A percentile compares a stretch with the other conserved stretches of the same genome.
phyloP scores from a whole-genome alignment of 2,329 filamentous ascomycete species.

The Trichocomaceae sp. region DNA sequence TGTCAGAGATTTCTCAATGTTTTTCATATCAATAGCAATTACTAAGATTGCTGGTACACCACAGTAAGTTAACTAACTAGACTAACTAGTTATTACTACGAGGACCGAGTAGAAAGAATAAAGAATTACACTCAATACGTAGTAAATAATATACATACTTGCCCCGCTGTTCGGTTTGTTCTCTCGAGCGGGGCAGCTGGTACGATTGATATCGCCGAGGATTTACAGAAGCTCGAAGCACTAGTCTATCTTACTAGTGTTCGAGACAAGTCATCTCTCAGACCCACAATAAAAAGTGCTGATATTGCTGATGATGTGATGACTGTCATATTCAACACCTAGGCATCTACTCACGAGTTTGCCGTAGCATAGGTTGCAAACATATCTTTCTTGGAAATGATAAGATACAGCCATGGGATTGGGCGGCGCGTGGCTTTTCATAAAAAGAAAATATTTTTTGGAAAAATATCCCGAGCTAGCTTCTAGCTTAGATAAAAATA shows the following conservation, averaged over 20 bases:
- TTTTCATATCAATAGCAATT: background rate
- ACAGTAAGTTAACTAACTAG: too few relatives aligned
- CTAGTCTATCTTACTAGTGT: background rate
- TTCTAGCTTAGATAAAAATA: too few relatives aligned
- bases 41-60: background rate
- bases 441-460: too few relatives aligned
- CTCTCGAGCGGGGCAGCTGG: background rate
- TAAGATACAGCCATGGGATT: too few relatives aligned
- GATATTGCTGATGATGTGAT: background rate
- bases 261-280: background rate
- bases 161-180: background rate
- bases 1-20: background rate
- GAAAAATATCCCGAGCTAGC: too few relatives aligned
- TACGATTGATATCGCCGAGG: background rate
- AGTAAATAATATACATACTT: background rate
- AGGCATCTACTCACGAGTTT: background rate
- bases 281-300: background rate
- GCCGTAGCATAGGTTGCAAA: background rate
- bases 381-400: too few relatives aligned
- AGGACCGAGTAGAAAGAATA: background rate
- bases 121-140: background rate
- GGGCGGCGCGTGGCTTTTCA: too few relatives aligned
- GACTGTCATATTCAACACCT: background rate
- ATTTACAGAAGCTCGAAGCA: background rate
- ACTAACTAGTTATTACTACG: background rate